Conservation (phyloP, 371 early-diverging fungal genomes). For the Rhizomucor miehei region DNA sequence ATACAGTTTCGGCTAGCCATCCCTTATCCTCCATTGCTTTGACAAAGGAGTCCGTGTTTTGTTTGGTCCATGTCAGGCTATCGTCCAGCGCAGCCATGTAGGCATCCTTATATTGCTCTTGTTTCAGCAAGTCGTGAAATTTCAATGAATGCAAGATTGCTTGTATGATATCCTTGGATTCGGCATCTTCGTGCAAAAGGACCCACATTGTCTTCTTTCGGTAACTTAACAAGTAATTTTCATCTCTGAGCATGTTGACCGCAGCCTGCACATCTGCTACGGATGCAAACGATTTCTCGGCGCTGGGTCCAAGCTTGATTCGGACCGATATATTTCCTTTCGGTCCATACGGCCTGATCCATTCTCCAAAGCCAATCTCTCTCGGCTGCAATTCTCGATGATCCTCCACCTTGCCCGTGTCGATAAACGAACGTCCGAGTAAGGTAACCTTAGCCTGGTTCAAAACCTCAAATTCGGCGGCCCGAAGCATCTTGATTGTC, state of each 20-base stretch:
- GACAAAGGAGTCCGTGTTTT: constrained; percentile 44
- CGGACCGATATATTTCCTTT: constrained; percentile 26
- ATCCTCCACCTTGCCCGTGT: constrained; percentile 32
- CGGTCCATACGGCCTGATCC: constrained; percentile 45
- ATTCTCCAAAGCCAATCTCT: constrained; percentile 65
- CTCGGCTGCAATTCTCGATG: constrained; percentile 40
- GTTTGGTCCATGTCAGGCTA: constrained; percentile 47
- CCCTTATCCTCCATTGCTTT: constrained; percentile 50
- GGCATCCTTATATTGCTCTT: constrained; percentile 27
- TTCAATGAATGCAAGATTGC: constrained; percentile 60
- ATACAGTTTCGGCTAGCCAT: constrained; percentile 63
- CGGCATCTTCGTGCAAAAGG: constrained; percentile 54
- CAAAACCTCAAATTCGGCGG: constrained; percentile 66
- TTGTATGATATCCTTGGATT: constrained; percentile 52
- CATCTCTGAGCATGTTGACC: constrained; percentile 37
- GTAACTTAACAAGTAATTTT: constrained; percentile 45
- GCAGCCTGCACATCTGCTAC: constrained; percentile 37
- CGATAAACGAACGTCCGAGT: constrained; percentile 47
- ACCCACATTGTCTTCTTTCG: constrained; percentile 44
- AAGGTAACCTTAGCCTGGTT: constrained; percentile 60
- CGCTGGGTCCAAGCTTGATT: constrained; percentile 42
- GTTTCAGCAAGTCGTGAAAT: constrained; percentile 39
- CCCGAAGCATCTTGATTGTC: constrained; percentile 52
- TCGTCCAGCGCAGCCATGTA: constrained; percentile 33
- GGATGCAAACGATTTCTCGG: constrained; percentile 40